Evolutionary conservation across 331 rosid genomes (phyloP).

Genomic region (Dryas integrifolia): DNA sequence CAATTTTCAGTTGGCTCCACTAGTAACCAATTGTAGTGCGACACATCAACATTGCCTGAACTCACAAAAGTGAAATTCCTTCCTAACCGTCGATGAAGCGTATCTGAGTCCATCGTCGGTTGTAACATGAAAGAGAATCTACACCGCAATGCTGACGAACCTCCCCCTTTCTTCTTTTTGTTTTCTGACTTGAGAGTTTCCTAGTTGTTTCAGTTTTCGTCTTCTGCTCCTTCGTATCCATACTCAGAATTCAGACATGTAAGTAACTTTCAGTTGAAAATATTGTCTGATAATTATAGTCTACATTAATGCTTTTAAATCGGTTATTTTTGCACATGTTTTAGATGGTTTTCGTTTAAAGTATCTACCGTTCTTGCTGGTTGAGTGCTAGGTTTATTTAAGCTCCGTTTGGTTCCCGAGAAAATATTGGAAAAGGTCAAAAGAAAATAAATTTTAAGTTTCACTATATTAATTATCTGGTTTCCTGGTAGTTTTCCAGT

Average conservation of each 20-base stretch:
- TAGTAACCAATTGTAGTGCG: neutral
- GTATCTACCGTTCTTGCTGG: neutral
- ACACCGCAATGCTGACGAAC: neutral
- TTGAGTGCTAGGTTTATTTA: neutral
- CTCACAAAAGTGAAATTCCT: neutral
- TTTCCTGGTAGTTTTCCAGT: neutral
- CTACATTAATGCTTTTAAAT: neutral
- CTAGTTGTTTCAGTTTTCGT: slow-evolving; percentile 6
- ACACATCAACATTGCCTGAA: neutral
- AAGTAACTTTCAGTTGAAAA: neutral
- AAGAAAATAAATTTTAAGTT: neutral
- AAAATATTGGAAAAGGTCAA: neutral
- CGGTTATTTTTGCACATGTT: neutral
- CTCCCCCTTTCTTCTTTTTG: neutral
- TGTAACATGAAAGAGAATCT: neutral
- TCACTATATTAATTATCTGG: neutral
- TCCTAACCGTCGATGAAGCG: neutral
- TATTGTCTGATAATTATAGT: neutral
- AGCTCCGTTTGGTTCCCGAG: slow-evolving; percentile 19
- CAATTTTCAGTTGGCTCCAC: neutral
- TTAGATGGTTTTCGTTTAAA: neutral
- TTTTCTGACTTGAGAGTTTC: neutral
- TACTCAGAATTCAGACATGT: slow-evolving; percentile 4
- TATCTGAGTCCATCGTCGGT: neutral
- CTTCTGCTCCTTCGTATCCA: slow-evolving; percentile 19